Percentiles rank a stretch among this genome's conserved stretches.
These are phyloP conservation scores for Podaxis carcinomalis DNA, from an alignment of 768 basidiomycete species.

Conservation along the genomic window DNA sequence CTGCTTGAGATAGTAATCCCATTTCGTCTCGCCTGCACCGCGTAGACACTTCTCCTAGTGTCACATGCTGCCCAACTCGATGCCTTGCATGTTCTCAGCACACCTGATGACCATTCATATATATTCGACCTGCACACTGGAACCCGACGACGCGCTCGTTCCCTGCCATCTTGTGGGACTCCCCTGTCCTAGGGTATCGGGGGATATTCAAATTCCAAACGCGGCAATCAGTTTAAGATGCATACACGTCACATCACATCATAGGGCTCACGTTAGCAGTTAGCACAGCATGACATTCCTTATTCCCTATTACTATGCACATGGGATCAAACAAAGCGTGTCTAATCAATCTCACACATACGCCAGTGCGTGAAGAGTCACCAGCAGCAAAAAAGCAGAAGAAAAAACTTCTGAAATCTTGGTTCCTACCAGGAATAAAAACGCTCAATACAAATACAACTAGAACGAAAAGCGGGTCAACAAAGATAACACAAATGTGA, in stretches of 20 bases:
- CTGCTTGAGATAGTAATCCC: neutral
- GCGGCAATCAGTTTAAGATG: neutral
- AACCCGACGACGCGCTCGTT: neutral
- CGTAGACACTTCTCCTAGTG: neutral
- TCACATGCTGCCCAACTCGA: neutral
- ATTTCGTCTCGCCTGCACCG: neutral
- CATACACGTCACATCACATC: slow-evolving; percentile 6
- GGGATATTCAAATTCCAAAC: slow-evolving; percentile 4
- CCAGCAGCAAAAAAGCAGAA: neutral
- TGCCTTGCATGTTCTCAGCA: neutral
- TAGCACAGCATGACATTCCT: slow-evolving; percentile 7
- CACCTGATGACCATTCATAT: neutral
- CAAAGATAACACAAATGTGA: neutral
- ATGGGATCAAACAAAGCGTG: neutral
- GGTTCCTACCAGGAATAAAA: neutral
- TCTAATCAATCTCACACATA: neutral
- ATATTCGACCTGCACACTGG: neutral
- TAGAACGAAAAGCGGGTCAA: neutral
- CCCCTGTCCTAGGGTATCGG: neutral
- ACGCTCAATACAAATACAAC: neutral
- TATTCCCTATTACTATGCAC: neutral
- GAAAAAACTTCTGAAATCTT: neutral
- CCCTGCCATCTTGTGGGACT: neutral
- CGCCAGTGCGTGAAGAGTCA: neutral
- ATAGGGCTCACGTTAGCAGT: neutral